Evolutionary conservation across 2,329 filamentous ascomycete species (phyloP).

Genomic region (Monilinia fructicola): DNA sequence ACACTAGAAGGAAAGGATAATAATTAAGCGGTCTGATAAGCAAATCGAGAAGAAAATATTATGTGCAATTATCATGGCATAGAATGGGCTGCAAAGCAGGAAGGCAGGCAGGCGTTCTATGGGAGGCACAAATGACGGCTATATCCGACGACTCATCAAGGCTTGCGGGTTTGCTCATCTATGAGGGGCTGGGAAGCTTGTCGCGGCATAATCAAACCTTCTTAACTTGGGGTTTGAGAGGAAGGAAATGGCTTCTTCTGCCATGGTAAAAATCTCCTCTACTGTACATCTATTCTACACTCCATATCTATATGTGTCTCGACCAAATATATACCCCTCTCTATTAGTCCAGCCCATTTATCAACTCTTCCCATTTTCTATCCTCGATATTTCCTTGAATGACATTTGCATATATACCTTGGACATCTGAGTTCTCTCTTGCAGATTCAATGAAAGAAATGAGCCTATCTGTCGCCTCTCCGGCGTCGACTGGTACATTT

Average conservation of each 20-base stretch:
- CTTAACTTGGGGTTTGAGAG: neutral
- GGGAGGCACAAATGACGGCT: neutral
- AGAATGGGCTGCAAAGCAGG: slow-evolving; percentile 4
- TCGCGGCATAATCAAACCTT: neutral
- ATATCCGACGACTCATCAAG: neutral
- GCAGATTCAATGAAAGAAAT: slow-evolving; percentile 58
- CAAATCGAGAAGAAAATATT: neutral
- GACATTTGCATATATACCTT: slow-evolving; percentile 75
- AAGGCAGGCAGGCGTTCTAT: slow-evolving; percentile 11
- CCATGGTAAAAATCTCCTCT: neutral
- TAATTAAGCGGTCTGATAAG: neutral
- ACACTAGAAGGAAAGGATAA: neutral
- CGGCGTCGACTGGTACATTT: slow-evolving; percentile 60
- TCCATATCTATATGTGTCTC: slow-evolving; percentile 26
- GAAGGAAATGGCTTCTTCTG: neutral
- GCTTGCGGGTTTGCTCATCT: neutral
- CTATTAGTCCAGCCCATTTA: slow-evolving; percentile 51
- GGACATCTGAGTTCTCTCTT: slow-evolving; percentile 69
- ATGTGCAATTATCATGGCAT: neutral
- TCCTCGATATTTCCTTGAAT: slow-evolving; percentile 52
- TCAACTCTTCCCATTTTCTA: slow-evolving; percentile 54
- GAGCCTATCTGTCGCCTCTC: slow-evolving; percentile 56
- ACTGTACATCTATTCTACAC: slow-evolving; percentile 8
- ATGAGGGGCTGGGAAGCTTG: neutral
- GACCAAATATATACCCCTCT: slow-evolving; percentile 29